Evolutionary conservation across 2,329 filamentous ascomycete species (phyloP).

Genomic region (Xylariaceae sp.): DNA sequence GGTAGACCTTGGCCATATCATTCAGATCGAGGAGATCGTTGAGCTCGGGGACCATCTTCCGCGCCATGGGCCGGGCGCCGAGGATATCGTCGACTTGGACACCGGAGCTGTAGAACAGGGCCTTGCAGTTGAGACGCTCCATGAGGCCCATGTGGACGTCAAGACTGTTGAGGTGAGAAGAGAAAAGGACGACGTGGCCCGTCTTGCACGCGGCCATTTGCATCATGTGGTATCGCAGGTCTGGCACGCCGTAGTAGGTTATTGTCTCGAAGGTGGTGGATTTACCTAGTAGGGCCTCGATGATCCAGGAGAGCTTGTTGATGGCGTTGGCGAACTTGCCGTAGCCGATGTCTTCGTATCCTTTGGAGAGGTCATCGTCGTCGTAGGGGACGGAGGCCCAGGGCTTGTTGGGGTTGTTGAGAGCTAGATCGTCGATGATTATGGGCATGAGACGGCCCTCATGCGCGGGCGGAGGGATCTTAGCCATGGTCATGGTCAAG

Average conservation of each 20-base stretch:
- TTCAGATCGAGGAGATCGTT: conserved; percentile 12
- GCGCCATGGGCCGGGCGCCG: conserved; percentile 15
- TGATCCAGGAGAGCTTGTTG: conserved; percentile 23
- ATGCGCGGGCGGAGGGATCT: background rate
- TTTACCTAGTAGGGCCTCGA: conserved; percentile 16
- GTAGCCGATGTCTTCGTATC: conserved; percentile 24
- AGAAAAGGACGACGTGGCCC: conserved; percentile 23
- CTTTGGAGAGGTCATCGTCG: conserved; percentile 23
- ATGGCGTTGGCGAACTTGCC: conserved; percentile 20
- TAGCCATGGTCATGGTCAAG: background rate
- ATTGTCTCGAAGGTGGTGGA: conserved; percentile 21
- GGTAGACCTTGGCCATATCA: conserved; percentile 15
- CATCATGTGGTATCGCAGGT: conserved; percentile 24
- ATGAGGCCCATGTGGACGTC: conserved; percentile 20
- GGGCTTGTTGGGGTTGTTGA: conserved; percentile 2
- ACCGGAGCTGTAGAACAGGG: conserved; percentile 18
- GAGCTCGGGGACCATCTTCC: conserved; percentile 15
- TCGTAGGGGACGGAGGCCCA: conserved; percentile 21
- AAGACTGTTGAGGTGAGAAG: conserved; percentile 22
- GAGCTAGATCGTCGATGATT: conserved; percentile 1
- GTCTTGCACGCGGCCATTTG: conserved; percentile 26
- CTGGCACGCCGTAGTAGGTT: conserved; percentile 20
- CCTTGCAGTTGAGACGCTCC: conserved; percentile 20
- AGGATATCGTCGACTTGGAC: conserved; percentile 21
- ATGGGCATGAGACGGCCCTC: conserved; percentile 18